Evolutionary conservation across 2,329 filamentous ascomycete genomes (phyloP).

Genomic region (Elsinoe necatrix): DNA sequence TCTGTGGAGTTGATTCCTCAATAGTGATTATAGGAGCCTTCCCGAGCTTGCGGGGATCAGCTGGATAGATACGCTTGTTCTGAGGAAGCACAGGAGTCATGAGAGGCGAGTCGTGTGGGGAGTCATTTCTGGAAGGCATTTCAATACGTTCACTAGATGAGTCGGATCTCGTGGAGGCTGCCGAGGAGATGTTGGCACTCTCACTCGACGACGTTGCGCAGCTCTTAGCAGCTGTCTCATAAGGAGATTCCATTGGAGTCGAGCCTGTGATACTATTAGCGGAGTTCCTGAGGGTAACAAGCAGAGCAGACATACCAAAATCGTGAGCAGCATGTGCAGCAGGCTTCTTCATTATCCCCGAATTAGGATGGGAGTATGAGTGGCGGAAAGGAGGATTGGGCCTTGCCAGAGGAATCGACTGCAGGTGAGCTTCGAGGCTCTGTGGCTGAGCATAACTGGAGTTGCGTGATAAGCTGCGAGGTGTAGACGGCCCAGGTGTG

Average conservation of each 20-base stretch:
- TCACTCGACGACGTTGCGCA: neutral
- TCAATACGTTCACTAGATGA: slow-evolving; percentile 9
- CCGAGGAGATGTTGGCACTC: neutral
- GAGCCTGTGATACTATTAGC: neutral
- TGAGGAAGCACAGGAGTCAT: neutral
- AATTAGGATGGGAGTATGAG: neutral
- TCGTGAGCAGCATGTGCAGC: neutral
- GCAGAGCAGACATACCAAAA: neutral
- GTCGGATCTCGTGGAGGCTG: slow-evolving; percentile 1
- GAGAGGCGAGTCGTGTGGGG: slow-evolving; percentile 3
- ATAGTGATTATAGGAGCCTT: slow-evolving; percentile 15
- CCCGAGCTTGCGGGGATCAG: slow-evolving; percentile 14
- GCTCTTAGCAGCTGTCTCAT: slow-evolving; percentile 1
- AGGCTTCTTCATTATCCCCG: neutral
- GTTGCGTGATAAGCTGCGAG: slow-evolving; percentile 2
- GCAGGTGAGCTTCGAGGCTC: slow-evolving; percentile 8
- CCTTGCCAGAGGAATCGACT: neutral
- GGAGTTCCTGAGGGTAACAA: neutral
- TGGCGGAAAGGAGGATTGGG: slow-evolving; percentile 1
- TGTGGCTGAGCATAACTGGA: slow-evolving; percentile 5
- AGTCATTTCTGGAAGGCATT: slow-evolving; percentile 7
- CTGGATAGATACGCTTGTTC: slow-evolving; percentile 3
- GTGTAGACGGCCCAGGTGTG: slow-evolving; percentile 6
- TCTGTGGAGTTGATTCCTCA: neutral
- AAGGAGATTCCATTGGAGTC: slow-evolving; percentile 1